Conservation (phyloP, 2,329 filamentous ascomycete genomes). For the Fusarium marasasianum region DNA sequence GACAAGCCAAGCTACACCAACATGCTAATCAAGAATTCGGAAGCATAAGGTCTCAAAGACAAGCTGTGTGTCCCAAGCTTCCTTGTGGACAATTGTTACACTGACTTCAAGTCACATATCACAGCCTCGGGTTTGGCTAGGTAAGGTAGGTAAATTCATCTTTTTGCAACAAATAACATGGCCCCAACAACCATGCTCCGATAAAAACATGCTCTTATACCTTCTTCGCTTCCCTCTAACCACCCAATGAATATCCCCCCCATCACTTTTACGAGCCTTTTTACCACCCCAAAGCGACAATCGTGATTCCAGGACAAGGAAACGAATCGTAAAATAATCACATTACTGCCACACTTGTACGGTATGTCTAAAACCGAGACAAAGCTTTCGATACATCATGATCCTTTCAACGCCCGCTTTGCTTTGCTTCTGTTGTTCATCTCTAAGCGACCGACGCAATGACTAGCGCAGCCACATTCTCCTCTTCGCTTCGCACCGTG, state of each 20-base stretch:
- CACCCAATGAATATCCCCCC: constrained; percentile 9
- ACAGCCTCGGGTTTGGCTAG: not conserved
- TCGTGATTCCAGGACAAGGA: constrained; percentile 15
- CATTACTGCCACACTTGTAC: constrained; percentile 33
- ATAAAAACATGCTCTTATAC: constrained; percentile 36
- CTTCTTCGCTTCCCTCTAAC: constrained; percentile 32
- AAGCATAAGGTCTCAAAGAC: not conserved
- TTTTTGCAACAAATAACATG: constrained; percentile 30
- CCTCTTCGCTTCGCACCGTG: constrained; percentile 89
- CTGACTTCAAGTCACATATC: not conserved
- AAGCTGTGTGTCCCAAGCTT: not conserved
- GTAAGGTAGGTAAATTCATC: constrained; percentile 9
- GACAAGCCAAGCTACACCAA: not conserved
- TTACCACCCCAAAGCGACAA: constrained; percentile 3
- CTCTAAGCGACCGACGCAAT: constrained; percentile 84
- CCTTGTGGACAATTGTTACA: not conserved
- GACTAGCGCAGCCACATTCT: constrained; percentile 85
- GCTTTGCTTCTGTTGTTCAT: constrained; percentile 42
- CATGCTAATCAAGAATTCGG: accelerated
- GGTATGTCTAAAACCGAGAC: constrained; percentile 44
- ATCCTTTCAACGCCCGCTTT: constrained; percentile 49
- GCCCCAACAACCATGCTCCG: constrained; percentile 28
- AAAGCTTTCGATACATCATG: constrained; percentile 48
- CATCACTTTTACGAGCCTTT: constrained; percentile 8
- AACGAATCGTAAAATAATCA: constrained; percentile 37